phyloP scores from a whole-genome alignment of 2,329 filamentous ascomycete species.

The Lasiodiplodia theobromae region DNA sequence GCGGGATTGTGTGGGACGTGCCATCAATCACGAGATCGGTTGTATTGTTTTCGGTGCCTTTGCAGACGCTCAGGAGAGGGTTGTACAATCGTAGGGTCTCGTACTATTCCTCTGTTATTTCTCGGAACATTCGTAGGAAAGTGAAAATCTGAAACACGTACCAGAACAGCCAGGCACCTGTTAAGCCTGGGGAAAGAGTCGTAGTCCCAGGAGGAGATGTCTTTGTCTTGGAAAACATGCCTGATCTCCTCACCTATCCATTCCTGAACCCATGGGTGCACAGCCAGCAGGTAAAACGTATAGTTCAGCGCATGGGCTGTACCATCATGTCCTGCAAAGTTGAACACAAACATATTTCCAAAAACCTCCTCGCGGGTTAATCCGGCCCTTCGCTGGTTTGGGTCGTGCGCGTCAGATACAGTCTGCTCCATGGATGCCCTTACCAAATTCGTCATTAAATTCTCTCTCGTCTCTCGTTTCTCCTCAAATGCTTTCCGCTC shows the following conservation, averaged over 20 bases:
- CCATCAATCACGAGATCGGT: constrained; percentile 9
- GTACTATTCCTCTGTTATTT: constrained; percentile 40
- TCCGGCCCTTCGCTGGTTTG: background rate
- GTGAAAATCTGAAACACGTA: constrained; percentile 6
- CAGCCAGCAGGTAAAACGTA: constrained; percentile 53
- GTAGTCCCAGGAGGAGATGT: constrained; percentile 43
- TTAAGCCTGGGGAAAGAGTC: constrained; percentile 51
- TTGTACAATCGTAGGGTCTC: constrained; percentile 55
- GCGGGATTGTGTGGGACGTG: constrained; percentile 28
- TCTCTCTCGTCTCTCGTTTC: background rate
- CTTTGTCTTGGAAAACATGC: constrained; percentile 31
- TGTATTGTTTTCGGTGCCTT: constrained; percentile 36
- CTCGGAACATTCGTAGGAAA: too few species aligned
- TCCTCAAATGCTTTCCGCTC: background rate
- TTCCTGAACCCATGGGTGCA: constrained; percentile 53
- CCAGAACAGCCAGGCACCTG: constrained; percentile 48
- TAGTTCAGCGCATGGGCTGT: constrained; percentile 56
- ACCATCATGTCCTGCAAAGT: constrained; percentile 61
- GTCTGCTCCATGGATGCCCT: background rate
- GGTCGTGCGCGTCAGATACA: background rate
- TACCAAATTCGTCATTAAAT: constrained; percentile 30
- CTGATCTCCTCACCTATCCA: constrained; percentile 54
- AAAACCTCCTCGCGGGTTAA: constrained; percentile 51
- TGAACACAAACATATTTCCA: constrained; percentile 59
- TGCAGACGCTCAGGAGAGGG: constrained; percentile 41